Base-by-base conservation (phyloP, 2,329 filamentous ascomycete genomes). In the Colletotrichum sp. region DNA sequence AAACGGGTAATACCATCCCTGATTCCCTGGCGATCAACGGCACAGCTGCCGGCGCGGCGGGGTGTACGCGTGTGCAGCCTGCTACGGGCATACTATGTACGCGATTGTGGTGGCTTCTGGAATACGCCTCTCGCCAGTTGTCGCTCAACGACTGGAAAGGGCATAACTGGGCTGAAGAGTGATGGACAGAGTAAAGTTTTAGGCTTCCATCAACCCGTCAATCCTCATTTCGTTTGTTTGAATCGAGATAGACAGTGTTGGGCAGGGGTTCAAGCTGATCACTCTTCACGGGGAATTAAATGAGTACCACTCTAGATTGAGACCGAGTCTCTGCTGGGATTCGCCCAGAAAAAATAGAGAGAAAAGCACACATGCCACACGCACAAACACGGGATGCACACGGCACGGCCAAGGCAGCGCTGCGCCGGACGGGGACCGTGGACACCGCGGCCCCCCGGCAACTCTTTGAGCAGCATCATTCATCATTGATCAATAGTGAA, bases 171-270 rank as follows among this genome's bases (percentile, higher is more conserved):
- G 44, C 44, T 52, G 10, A 62, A 62, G 28, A 62, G 28, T 34
- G 28, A 62, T n/a, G 26, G 18, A 28, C 28, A 8, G 26, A n/a
- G 16, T 9, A 64, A 24, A 64, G 55, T 68, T 73, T 73, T 59
- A 64, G 63, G 70, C 70, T 64, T 26, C 26, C 44, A 39, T 21
- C 24, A 15, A 24, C 32, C 34, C 26, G 74, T 26, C 28, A 65
- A 76, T 73, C 74, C 64, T 74, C 65, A 76, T 76, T 73, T 74
- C 70, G 70, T 65, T 69, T 69, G 49, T 65, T 59, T 36, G 34
- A 34, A 64, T 69, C 39, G 36, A 60, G 59, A 49, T 44, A 26
- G 15, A 39, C 36, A 52, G 34, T 52, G 39, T 66, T 39, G 44
- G 62, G 28, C 59, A 55, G 69, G 30, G 36, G 10, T 64, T 64